Conservation (phyloP, 805 yeast species). For the Brettanomyces sp. region DNA sequence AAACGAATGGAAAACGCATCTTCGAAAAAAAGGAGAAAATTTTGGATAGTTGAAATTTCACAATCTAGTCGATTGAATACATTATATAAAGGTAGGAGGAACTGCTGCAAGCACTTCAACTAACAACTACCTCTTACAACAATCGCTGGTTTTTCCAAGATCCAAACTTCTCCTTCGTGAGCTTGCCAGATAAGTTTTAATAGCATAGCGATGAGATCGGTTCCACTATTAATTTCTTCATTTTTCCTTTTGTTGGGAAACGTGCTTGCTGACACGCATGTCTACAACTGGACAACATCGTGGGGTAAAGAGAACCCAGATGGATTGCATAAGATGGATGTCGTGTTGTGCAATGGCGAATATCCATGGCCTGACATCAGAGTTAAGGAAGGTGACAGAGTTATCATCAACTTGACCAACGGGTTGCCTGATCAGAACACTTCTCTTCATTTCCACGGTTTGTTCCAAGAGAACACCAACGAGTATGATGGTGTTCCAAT, state of each 20-base stretch:
- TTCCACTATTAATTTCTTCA: neutral
- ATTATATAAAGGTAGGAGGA: no score
- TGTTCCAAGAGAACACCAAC: conserved; percentile 67
- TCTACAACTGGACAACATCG: conserved; percentile 55
- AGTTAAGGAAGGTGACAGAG: conserved; percentile 72
- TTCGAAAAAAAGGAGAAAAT: no score
- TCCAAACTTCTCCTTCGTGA: no score
- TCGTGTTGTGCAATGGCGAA: conserved; percentile 41
- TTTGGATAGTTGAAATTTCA: no score
- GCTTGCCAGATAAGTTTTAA: no score
- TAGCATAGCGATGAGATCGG: no score
- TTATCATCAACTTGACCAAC: conserved; percentile 65
- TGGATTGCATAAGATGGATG: conserved; percentile 34
- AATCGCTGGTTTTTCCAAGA: no score
- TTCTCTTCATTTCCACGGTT: conserved; percentile 87
- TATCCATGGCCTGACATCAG: conserved; percentile 84
- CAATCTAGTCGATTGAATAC: no score
- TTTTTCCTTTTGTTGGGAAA: neutral
- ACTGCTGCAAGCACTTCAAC: no score
- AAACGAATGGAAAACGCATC: no score
- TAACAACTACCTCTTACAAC: no score
- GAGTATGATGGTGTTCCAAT: conserved; percentile 89
- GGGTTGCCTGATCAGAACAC: conserved; percentile 64
- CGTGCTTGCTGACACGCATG: conserved; percentile 40
- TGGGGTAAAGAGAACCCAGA: conserved; percentile 58